Base-by-base conservation (phyloP, 2,329 filamentous ascomycete species). In the Botrytis elliptica region DNA sequence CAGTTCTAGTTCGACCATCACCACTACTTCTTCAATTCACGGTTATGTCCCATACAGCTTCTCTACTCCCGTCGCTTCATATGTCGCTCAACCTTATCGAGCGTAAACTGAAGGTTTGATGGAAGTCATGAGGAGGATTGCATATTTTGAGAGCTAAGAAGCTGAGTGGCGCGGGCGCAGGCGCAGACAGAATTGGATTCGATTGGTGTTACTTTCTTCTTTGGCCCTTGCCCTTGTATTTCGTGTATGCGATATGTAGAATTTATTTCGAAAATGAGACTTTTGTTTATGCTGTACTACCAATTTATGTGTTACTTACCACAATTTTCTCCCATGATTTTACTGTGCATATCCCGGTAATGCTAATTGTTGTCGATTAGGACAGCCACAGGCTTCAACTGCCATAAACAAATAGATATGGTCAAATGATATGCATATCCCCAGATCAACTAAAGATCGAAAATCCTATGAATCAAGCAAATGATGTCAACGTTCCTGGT, bases 21-120 rank as follows among this genome's bases (percentile, higher is more conserved):
- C 70, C 25, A 57, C 70, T 44, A 42, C 36, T 29, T 44, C 70
- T 33, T 57, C 44, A 7, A 66, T 71, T 29, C 36, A 42, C 36
- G 70, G 60, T n/a, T 57, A 71, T 55, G 70, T 57, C 25, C 60
- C 70, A 20, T 66, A 71, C 38, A 71, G 46, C 20, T 71, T 71
- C n/a, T 16, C 60, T 42, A 71, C 44, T 40, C 70, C 70, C 9
- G 60, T 55, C 22, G 60, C 60, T 44, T 71, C 70, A 16, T 71
- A 71, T 55, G 60, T 71, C 4, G 70, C 60, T 40, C 33, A 66
- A 55, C 33, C 33, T 6, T 66, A 71, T 66, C 36, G 46, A 33
- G 60, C 46, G 29, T 71, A 55, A 25, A 40, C 5, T 16, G 3
- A 66, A 52, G 22, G 36, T 36, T 36, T 49, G 33, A 71, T 18